Evolutionary conservation across 176 grass and related monocot genomes (phyloP).

Genomic region (Puccinellia tenuiflora): DNA sequence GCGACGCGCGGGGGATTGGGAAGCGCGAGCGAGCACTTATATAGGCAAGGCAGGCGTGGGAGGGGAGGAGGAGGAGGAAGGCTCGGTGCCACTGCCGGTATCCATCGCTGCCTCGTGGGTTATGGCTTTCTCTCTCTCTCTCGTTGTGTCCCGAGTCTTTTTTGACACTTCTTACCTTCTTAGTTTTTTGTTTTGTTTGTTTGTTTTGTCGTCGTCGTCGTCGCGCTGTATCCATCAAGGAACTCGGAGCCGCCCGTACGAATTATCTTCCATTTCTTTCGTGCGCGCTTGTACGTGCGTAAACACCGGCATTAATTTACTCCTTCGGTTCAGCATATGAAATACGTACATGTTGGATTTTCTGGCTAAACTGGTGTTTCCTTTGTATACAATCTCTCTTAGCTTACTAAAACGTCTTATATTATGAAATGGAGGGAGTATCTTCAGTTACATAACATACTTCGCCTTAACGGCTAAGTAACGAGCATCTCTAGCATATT

Average conservation of each 20-base stretch:
- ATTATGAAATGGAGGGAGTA: too few relatives aligned
- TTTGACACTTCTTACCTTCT: background rate
- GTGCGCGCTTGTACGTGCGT: background rate
- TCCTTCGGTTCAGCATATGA: too few relatives aligned
- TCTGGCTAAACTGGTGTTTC: too few relatives aligned
- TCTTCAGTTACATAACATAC: too few relatives aligned
- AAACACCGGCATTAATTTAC: background rate
- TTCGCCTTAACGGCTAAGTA: too few relatives aligned
- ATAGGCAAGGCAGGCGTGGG: background rate
- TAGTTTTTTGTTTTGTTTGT: background rate
- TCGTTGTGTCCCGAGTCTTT: background rate
- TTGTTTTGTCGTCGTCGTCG: background rate
- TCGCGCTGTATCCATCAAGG: background rate
- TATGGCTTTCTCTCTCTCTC: background rate
- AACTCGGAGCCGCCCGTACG: background rate
- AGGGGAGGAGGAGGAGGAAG: background rate
- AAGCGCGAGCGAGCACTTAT: background rate
- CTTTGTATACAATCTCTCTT: too few relatives aligned
- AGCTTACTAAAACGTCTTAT: too few relatives aligned
- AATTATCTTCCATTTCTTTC: background rate
- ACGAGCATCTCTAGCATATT: too few relatives aligned
- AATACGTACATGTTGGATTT: too few relatives aligned
- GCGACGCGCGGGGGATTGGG: conserved; percentile 11
- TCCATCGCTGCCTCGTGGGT: background rate
- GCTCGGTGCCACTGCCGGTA: background rate